Conservation (phyloP, 495 filamentous ascomycete species). For the Aspergillus avenaceus region DNA sequence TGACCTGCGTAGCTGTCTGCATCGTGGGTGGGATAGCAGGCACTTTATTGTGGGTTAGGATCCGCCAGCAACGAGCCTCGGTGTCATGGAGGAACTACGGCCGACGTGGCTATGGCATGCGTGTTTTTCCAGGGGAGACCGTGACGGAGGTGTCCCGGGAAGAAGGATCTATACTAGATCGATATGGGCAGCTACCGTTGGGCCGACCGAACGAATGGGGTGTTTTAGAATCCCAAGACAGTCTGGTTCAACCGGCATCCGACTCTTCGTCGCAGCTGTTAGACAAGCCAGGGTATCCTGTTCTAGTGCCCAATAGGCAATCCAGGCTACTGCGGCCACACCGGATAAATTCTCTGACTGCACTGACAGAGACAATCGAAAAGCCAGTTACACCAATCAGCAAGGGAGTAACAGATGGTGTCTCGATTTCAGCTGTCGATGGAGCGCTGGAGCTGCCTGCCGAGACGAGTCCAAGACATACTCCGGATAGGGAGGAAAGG, state of each 20-base stretch:
- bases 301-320: conserved; percentile 26
- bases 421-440: conserved; percentile 37
- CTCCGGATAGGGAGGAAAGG: conserved; percentile 34
- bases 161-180: conserved; percentile 28
- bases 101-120: conserved; percentile 17
- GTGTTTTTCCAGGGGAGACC: conserved; percentile 28
- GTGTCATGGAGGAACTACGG: conserved; percentile 25
- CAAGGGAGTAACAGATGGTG: conserved; percentile 30
- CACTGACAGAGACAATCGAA: conserved; percentile 22
- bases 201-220: conserved; percentile 40
- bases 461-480: conserved; percentile 37
- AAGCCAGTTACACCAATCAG: too few species aligned
- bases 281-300: too few species aligned
- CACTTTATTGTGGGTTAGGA: conserved; percentile 37
- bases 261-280: too few species aligned
- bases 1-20: conserved; percentile 35
- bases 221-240: conserved; percentile 38
- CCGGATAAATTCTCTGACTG: conserved; percentile 29
- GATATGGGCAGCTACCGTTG: conserved; percentile 38
- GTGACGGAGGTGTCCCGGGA: conserved; percentile 34
- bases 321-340: conserved; percentile 17
- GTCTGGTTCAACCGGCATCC: conserved; percentile 18
- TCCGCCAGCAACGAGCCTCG: conserved; percentile 36
- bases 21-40: conserved; percentile 29
- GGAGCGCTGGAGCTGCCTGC: conserved; percentile 37